Conservation (phyloP, 73 alveolate genomes). For the Halteria grandinella region DNA sequence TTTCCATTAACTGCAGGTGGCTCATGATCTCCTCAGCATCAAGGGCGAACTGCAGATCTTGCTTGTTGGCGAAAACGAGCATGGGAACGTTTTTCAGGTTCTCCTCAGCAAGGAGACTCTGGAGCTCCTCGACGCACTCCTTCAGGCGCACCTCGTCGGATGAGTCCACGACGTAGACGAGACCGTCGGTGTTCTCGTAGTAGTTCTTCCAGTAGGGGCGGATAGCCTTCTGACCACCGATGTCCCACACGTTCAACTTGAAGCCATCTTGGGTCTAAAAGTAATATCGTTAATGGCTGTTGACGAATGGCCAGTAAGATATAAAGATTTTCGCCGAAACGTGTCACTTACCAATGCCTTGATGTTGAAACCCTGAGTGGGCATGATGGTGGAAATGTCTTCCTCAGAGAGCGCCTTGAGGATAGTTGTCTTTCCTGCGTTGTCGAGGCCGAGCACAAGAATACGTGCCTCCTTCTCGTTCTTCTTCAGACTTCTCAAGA, state of each 20-base stretch:
- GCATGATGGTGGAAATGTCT: conserved; percentile 94
- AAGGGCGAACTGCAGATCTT: conserved; percentile 91
- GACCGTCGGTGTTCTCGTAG: conserved; percentile 81
- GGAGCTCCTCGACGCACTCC: conserved; percentile 72
- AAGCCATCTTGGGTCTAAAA: conserved; percentile 93
- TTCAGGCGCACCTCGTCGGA: conserved; percentile 75
- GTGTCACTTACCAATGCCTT: conserved; percentile 49
- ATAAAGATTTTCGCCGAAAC: background rate
- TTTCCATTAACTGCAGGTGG: conserved; percentile 82
- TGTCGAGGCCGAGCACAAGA: conserved; percentile 97
- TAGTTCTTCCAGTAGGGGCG: conserved; percentile 83
- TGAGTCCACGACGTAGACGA: conserved; percentile 85
- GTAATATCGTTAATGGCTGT: background rate
- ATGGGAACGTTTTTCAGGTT: conserved; percentile 87
- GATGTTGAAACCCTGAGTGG: conserved; percentile 76
- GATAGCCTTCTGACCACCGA: conserved; percentile 97
- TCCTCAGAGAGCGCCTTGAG: conserved; percentile 95
- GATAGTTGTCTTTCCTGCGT: conserved; percentile 99
- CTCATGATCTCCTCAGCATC: conserved; percentile 97
- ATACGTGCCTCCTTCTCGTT: conserved; percentile 95
- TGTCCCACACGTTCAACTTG: conserved; percentile 98
- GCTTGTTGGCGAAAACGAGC: conserved; percentile 93
- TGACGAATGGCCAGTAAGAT: no score
- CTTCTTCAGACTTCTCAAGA: conserved; percentile 71
- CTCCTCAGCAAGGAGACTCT: conserved; percentile 73